Conservation (phyloP, 768 basidiomycete species). For the Trametes cubensis region DNA sequence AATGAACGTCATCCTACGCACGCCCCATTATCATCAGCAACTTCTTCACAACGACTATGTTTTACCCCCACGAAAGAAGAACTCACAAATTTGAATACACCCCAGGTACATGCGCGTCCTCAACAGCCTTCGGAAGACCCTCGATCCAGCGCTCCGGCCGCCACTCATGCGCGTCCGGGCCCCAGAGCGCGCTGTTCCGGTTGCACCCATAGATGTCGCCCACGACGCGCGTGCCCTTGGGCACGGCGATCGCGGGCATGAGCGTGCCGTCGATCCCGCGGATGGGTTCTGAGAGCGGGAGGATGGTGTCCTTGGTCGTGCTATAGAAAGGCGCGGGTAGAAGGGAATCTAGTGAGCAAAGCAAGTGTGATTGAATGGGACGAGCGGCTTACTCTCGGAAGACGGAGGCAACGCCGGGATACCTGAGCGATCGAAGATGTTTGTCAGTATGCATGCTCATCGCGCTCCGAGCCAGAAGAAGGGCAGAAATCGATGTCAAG, state of each 20-base stretch:
- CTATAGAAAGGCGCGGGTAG: slow-evolving; percentile 27
- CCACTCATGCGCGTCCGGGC: slow-evolving; percentile 25
- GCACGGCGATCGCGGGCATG: slow-evolving; percentile 42
- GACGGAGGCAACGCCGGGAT: slow-evolving; percentile 9
- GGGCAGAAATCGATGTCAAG: too few species aligned
- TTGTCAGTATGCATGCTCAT: not conserved
- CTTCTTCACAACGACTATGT: not conserved
- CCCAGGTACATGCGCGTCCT: slow-evolving; percentile 23
- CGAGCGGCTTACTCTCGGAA: slow-evolving; percentile 17
- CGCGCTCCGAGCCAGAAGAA: not conserved
- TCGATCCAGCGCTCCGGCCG: slow-evolving; percentile 29
- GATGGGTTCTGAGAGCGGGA: slow-evolving; percentile 47
- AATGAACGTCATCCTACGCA: slow-evolving; percentile 22
- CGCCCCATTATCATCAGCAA: not conserved
- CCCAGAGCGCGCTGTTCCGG: slow-evolving; percentile 23
- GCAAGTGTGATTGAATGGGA: not conserved
- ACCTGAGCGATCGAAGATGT: slow-evolving; percentile 1
- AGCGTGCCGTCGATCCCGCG: slow-evolving; percentile 40
- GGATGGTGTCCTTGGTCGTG: slow-evolving; percentile 38
- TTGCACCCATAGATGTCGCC: slow-evolving; percentile 15
- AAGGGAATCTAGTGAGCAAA: not conserved
- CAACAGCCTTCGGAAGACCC: slow-evolving; percentile 21
- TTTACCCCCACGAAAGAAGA: too few species aligned
- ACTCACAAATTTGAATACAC: slow-evolving; percentile 27
- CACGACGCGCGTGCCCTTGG: slow-evolving; percentile 32